phyloP scores from a whole-genome alignment of 306 rosid species.

The Styphnolobium japonicum region DNA sequence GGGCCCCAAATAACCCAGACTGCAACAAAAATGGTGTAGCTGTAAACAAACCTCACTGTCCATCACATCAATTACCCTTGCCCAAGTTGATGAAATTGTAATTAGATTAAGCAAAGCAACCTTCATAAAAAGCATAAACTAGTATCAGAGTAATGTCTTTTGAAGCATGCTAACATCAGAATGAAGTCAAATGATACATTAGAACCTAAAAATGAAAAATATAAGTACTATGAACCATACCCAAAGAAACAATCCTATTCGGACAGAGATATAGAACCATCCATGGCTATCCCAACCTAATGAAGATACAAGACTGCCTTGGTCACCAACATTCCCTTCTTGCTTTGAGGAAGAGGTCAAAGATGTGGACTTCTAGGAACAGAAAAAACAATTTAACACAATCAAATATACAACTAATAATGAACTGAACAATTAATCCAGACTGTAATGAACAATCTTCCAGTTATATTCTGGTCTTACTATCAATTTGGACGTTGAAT shows the following conservation, averaged over 20 bases:
- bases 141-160: neutral
- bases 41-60: constrained; percentile 67
- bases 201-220: neutral
- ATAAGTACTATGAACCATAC: constrained; percentile 37
- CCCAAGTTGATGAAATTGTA: constrained; percentile 86
- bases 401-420: constrained; percentile 25
- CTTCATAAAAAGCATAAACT: constrained; percentile 12
- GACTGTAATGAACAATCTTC: constrained; percentile 20
- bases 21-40: constrained; percentile 22
- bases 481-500: constrained; percentile 33
- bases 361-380: constrained; percentile 43
- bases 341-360: constrained; percentile 36
- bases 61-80: constrained; percentile 92
- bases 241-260: constrained; percentile 94
- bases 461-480: constrained; percentile 43
- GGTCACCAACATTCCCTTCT: constrained; percentile 44
- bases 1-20: neutral
- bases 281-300: constrained; percentile 67
- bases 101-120: constrained; percentile 43
- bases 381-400: constrained; percentile 25
- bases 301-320: constrained; percentile 43
- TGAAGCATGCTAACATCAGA: constrained; percentile 18
- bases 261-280: constrained; percentile 79
- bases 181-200: neutral
- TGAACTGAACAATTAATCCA: constrained; percentile 1